A percentile compares a stretch with the other conserved stretches of the same genome.
Conservation (phyloP, 148 eudicot species). For the Cornus kousa region DNA sequence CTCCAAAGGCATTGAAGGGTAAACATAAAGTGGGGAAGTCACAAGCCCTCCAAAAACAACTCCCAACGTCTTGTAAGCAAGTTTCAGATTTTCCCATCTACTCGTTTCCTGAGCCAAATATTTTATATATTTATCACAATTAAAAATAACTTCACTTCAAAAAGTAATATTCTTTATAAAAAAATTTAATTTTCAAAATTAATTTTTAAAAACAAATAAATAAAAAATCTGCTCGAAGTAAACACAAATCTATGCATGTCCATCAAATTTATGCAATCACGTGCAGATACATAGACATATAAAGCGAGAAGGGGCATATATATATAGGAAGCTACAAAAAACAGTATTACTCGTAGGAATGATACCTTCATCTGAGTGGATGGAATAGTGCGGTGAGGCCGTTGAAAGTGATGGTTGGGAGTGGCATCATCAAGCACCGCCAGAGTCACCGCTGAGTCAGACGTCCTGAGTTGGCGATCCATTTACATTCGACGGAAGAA, state of each 20-base stretch:
- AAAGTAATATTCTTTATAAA: too few relatives aligned
- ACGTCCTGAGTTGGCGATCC: neutral
- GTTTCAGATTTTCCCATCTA: conserved; percentile 35
- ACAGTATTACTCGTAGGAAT: too few relatives aligned
- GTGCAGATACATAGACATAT: too few relatives aligned
- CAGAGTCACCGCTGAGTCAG: neutral
- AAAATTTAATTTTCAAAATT: too few relatives aligned
- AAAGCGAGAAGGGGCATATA: too few relatives aligned
- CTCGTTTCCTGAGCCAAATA: conserved; percentile 11
- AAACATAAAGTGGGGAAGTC: conserved; percentile 67
- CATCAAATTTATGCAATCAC: too few relatives aligned
- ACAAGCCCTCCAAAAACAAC: conserved; percentile 69
- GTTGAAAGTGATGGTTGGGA: neutral
- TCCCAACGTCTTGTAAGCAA: conserved; percentile 61
- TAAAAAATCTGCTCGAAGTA: too few relatives aligned
- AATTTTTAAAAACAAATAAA: too few relatives aligned
- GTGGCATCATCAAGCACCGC: neutral
- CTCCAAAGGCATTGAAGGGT: conserved; percentile 53
- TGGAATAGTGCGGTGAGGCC: neutral
- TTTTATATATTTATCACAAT: neutral
- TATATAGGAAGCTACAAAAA: too few relatives aligned
- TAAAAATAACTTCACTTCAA: neutral
- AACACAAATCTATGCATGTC: too few relatives aligned
- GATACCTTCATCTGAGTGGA: neutral
- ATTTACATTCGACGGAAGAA: neutral